phyloP scores from a whole-genome alignment of 805 yeast genomes.

The Blastobotrys robertii region DNA sequence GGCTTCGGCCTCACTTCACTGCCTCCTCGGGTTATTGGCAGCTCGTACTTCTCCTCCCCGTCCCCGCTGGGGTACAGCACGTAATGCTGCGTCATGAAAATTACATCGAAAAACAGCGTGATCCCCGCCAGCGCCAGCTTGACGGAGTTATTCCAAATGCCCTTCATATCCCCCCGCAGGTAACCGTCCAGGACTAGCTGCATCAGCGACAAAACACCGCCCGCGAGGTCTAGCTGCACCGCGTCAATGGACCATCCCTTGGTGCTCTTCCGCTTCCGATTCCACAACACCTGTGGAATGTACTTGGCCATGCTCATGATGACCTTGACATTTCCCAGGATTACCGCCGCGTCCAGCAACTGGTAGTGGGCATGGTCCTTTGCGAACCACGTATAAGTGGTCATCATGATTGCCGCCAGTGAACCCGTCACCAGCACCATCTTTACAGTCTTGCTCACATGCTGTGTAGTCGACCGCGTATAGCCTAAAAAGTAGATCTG shows the following conservation, averaged over 20 bases:
- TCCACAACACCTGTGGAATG: slow-evolving; percentile 39
- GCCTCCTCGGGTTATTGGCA: background rate
- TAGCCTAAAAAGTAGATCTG: slow-evolving; percentile 33
- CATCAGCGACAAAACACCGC: slow-evolving; percentile 31
- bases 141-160: slow-evolving; percentile 33
- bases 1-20: background rate
- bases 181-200: slow-evolving; percentile 35
- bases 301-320: slow-evolving; percentile 37
- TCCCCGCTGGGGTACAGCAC: slow-evolving; percentile 1
- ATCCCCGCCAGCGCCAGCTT: slow-evolving; percentile 35
- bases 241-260: slow-evolving; percentile 37
- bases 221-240: slow-evolving; percentile 34
- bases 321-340: slow-evolving; percentile 37
- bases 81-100: slow-evolving; percentile 26
- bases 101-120: slow-evolving; percentile 24
- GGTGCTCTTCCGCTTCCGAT: slow-evolving; percentile 34
- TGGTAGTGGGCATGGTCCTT: slow-evolving; percentile 14
- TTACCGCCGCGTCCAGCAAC: slow-evolving; percentile 31
- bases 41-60: background rate
- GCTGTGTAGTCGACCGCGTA: slow-evolving; percentile 24
- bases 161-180: slow-evolving; percentile 25
- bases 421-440: slow-evolving; percentile 10
- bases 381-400: slow-evolving; percentile 20
- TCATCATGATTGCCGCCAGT: slow-evolving; percentile 13
- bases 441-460: slow-evolving; percentile 20